Percentiles rank a stretch among this genome's conserved stretches.
These are phyloP conservation scores for Lepraria neglecta DNA, from an alignment of 495 filamentous ascomycete species.

Conservation along the genomic window DNA sequence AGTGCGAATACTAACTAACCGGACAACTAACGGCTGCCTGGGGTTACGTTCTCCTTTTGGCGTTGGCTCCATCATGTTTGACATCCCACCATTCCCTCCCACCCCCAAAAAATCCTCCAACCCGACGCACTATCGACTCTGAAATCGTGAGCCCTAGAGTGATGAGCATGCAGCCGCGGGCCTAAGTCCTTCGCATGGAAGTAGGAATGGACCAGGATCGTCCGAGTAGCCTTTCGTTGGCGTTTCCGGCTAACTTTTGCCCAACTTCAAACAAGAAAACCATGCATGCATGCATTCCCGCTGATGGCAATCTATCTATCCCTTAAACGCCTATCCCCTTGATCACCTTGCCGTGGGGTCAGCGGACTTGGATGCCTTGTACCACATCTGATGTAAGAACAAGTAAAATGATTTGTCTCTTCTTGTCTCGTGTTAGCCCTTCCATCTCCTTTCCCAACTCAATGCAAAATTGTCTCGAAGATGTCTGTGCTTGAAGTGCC, in stretches of 20 bases:
- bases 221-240: conserved; percentile 10
- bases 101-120: neutral
- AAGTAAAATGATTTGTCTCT: conserved; percentile 10
- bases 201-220: conserved; percentile 7
- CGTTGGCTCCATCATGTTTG: conserved; percentile 8
- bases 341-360: conserved; percentile 17
- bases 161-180: conserved; percentile 21
- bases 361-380: conserved; percentile 13
- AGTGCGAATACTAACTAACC: conserved; percentile 2
- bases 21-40: conserved; percentile 6
- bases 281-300: conserved; percentile 21
- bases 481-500: conserved; percentile 15
- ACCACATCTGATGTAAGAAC: conserved; percentile 12
- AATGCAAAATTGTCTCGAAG: neutral
- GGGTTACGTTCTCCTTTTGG: conserved; percentile 5
- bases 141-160: conserved; percentile 5
- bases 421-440: conserved; percentile 7
- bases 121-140: neutral
- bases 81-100: conserved; percentile 3
- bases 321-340: conserved; percentile 13
- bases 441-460: neutral
- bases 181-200: conserved; percentile 17
- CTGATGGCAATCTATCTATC: conserved; percentile 17
- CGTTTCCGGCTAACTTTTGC: conserved; percentile 14
- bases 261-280: conserved; percentile 19